These are phyloP conservation scores for Penicillium sp. DNA, from an alignment of 2,329 filamentous ascomycete genomes.

Conservation along the genomic window DNA sequence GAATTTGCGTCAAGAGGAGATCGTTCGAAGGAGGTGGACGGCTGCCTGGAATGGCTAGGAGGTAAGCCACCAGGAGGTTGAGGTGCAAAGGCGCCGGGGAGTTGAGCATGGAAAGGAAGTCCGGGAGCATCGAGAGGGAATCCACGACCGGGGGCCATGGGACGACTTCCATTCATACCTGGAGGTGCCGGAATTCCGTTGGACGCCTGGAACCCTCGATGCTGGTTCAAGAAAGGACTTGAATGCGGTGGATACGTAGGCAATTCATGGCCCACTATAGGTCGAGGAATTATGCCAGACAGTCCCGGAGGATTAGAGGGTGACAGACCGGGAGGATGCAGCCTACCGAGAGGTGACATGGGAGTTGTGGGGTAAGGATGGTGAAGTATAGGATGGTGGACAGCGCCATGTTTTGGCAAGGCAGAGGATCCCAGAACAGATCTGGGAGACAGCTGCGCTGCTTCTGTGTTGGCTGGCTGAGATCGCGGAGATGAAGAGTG, in stretches of 20 bases:
- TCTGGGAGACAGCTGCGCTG: slow-evolving; percentile 68
- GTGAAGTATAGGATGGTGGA: slow-evolving; percentile 57
- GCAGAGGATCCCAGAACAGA: slow-evolving; percentile 68
- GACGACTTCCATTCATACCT: slow-evolving; percentile 65
- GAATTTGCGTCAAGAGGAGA: slow-evolving; percentile 63
- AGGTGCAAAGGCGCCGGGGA: slow-evolving; percentile 37
- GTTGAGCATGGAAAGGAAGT: slow-evolving; percentile 49
- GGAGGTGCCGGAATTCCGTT: slow-evolving; percentile 61
- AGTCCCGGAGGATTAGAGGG: slow-evolving; percentile 61
- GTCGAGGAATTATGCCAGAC: slow-evolving; percentile 58
- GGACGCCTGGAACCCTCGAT: slow-evolving; percentile 57
- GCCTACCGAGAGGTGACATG: slow-evolving; percentile 69
- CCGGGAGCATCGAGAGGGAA: slow-evolving; percentile 55
- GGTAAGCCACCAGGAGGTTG: slow-evolving; percentile 45
- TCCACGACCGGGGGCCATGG: slow-evolving; percentile 61
- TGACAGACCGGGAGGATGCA: slow-evolving; percentile 56
- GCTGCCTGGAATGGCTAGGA: slow-evolving; percentile 73
- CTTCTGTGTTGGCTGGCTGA: slow-evolving; percentile 53
- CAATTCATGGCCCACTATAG: slow-evolving; percentile 56
- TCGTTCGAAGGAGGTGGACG: slow-evolving; percentile 67
- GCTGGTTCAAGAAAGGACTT: slow-evolving; percentile 59
- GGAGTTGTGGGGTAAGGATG: slow-evolving; percentile 65
- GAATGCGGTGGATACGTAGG: slow-evolving; percentile 60
- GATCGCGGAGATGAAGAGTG: slow-evolving; percentile 69
- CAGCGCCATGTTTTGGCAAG: slow-evolving; percentile 63